phyloP scores from a whole-genome alignment of 805 yeast genomes.

The Starmerella roubikii region DNA sequence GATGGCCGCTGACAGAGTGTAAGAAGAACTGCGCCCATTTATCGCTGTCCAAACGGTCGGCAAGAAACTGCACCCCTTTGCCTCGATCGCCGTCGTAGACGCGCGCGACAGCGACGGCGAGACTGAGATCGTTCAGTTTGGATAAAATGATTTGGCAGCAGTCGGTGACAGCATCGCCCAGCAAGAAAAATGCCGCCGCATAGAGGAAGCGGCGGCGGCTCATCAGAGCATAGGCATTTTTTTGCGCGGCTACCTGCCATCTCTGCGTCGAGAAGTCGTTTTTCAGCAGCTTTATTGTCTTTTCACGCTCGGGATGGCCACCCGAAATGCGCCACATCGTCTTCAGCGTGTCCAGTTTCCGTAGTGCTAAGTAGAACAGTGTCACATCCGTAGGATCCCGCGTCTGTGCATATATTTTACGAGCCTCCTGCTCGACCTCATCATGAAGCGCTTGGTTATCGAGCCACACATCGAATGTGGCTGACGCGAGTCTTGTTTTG shows the following conservation, averaged over 20 bases:
- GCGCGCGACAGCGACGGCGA: constrained; percentile 73
- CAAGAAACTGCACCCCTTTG: constrained; percentile 28
- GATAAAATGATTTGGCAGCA: constrained; percentile 59
- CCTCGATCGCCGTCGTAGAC: constrained; percentile 46
- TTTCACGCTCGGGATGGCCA: constrained; percentile 68
- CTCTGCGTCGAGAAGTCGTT: constrained; percentile 64
- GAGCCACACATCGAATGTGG: constrained; percentile 37
- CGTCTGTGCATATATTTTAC: constrained; percentile 47
- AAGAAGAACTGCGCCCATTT: background rate
- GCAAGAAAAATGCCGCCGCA: constrained; percentile 77
- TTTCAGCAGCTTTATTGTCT: constrained; percentile 61
- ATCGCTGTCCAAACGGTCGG: background rate
- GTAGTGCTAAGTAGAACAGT: constrained; percentile 62
- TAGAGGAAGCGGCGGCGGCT: constrained; percentile 78
- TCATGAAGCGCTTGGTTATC: constrained; percentile 34
- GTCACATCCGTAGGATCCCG: constrained; percentile 67
- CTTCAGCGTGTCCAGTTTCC: constrained; percentile 58
- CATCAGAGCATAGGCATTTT: constrained; percentile 80
- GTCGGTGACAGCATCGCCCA: constrained; percentile 65
- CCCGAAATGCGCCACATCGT: constrained; percentile 73
- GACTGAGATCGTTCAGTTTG: constrained; percentile 51
- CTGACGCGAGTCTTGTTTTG: constrained; percentile 3
- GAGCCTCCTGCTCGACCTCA: constrained; percentile 56
- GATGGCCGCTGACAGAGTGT: background rate
- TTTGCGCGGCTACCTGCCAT: constrained; percentile 80